Evolutionary conservation across 1,284 basidiomycete genomes (phyloP), one percentile per base, ranked within the genome.

Genomic region (Mycena sp.): DNA sequence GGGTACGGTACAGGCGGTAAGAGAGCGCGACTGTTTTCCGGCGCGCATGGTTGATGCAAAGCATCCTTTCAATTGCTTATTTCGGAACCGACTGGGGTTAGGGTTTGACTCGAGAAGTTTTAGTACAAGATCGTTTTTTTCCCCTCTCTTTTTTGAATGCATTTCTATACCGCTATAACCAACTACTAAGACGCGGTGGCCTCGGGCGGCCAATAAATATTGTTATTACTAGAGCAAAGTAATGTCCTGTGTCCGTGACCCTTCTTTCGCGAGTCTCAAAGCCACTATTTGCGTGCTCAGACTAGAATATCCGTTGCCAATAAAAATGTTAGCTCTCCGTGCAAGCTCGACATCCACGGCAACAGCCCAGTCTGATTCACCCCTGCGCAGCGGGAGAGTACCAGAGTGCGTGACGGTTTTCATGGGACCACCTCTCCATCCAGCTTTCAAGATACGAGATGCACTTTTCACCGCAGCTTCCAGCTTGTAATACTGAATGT

Each of bases 291-390:
- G 83, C 0, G 84, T 81, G 71, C 81, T 83, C 66, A 86, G 73
- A 72, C 83, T 86, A 25, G 85, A 86, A 72, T 83, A 86, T 7
- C 84, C 84, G 75, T 84, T 86, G 11, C 84, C 85, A 54, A 86
- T 79, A 62, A 86, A 86, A 13, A 82, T 79, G 37, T 82, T 80
- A 13, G 85, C 84, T 38, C 78, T 78, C 59, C 81, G 78, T 5
- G 83, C 85, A 46, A 86, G 73, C 74, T 86, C 84, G 55, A 85
- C 81, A 76, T 86, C 85, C 10, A 83, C 83, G 56, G 80, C 81
- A n/a, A 85, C 84, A 34, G 77, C 76, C 78, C 81, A 85, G 70
- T 86, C 85, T 20, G 75, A 75, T 75, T 85, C 84, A 0, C 83
- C 83, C 76, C 79, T 77, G n/a, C 73, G 60, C 14, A 83, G 71